Percentiles rank a stretch among this genome's conserved stretches.
phyloP scores from a whole-genome alignment of 129 eudicot genomes.

The Flaveria bidentis region DNA sequence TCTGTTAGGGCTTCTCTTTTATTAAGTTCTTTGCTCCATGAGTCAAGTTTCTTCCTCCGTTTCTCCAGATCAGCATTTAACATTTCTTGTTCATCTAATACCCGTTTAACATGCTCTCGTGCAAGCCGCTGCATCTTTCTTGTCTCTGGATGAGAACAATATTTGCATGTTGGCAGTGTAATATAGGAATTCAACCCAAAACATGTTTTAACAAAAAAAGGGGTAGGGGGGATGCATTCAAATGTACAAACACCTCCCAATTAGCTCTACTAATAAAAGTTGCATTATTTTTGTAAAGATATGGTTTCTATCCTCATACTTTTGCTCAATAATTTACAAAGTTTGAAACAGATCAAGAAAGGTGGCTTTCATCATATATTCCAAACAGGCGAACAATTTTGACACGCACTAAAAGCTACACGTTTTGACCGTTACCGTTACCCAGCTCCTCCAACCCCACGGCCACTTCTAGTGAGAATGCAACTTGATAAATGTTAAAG shows the following conservation, averaged over 20 bases:
- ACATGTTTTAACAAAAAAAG: background rate
- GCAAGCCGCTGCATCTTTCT: slow-evolving; percentile 74
- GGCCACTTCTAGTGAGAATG: background rate
- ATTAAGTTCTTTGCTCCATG: slow-evolving; percentile 70
- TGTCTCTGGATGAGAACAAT: slow-evolving; percentile 52
- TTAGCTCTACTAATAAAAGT: background rate
- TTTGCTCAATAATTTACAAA: background rate
- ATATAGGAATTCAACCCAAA: background rate
- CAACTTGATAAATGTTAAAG: background rate
- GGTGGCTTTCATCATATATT: background rate
- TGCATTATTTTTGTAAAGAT: background rate
- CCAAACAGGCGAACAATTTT: background rate
- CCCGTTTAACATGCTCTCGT: slow-evolving; percentile 61
- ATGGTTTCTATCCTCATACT: background rate
- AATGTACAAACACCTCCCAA: background rate
- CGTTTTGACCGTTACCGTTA: background rate
- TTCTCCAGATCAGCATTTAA: slow-evolving; percentile 59
- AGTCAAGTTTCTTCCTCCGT: slow-evolving; percentile 58
- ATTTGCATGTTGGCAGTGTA: slow-evolving; percentile 11
- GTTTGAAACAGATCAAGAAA: background rate
- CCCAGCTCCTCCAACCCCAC: background rate
- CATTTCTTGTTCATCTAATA: slow-evolving; percentile 74
- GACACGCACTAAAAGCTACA: background rate
- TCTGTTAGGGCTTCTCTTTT: slow-evolving; percentile 82
- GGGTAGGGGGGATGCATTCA: background rate